Evolutionary conservation across 2,329 filamentous ascomycete species (phyloP), one percentile per base, ranked within the genome.

Genomic region (Plectosphaerella cucumerina): DNA sequence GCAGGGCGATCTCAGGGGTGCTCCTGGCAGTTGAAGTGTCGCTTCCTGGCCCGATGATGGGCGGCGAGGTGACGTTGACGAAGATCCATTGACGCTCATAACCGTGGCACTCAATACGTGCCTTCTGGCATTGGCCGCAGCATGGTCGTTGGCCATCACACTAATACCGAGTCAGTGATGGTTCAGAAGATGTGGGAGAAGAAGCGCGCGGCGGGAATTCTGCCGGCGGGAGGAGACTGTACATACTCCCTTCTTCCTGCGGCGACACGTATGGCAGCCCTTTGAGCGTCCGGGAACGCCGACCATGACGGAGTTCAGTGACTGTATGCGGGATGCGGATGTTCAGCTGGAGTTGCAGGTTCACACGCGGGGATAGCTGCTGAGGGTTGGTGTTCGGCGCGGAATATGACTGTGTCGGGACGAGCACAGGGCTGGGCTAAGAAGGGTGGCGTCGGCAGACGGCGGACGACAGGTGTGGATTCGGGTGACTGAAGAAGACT

Each of bases 221-320:
- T n/a, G n/a, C n/a, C n/a, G n/a, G n/a, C n/a, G n/a, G n/a, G n/a
- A n/a, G n/a, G n/a, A n/a, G 26, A 11, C 26, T 31, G 26, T 2
- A 52, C 56, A 46, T 45, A 58, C 56, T 37, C 56, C 56, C 42
- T 58, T 58, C 49, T 57, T 57, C 17, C 55, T 51, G n/a, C 47
- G 50, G 11, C 55, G 51, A 43, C 56, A 57, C 10, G 53, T 58
- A 26, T 56, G 52, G 39, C 55, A 58, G 9, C 51, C 56, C 43
- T 57, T 58, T 22, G 56, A 58, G 35, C 53, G 54, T 6, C 56
- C 56, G 3, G 56, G 55, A 22, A 57, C 56, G 8, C 56, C 56
- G 11, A 58, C 56, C 56, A 58, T 58, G 37, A 14, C 33, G 34
- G 10, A 23, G 4, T 31, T 37, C 35, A 18, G 17, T 14, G 14